These are phyloP conservation scores for Lasiodiplodia citricola DNA, from an alignment of 2,329 filamentous ascomycete genomes.

Conservation along the genomic window DNA sequence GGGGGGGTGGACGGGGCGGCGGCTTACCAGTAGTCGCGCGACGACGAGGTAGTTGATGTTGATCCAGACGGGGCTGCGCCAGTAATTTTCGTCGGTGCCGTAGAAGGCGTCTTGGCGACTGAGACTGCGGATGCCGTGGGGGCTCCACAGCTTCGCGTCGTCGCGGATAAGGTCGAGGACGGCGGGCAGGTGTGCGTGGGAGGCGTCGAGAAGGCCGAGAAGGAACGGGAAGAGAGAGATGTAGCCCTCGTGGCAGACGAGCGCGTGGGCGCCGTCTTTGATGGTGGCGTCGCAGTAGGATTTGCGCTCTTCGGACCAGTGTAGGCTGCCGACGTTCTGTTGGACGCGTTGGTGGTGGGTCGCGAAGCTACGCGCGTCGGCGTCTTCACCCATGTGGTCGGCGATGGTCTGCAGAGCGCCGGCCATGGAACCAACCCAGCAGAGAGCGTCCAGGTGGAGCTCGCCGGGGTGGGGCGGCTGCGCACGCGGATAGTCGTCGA, in stretches of 20 bases:
- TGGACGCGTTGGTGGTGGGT: slow-evolving; percentile 77
- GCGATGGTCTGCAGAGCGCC: slow-evolving; percentile 83
- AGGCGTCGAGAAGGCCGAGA: slow-evolving; percentile 72
- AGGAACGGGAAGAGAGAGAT: slow-evolving; percentile 93
- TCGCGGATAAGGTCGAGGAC: slow-evolving; percentile 79
- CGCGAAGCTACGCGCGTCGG: slow-evolving; percentile 76
- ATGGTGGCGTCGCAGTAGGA: slow-evolving; percentile 95
- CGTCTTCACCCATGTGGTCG: slow-evolving; percentile 71
- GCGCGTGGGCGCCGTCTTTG: slow-evolving; percentile 88
- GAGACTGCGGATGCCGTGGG: slow-evolving; percentile 83
- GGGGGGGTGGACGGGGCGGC: background rate
- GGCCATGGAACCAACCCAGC: slow-evolving; percentile 96
- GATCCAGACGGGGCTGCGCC: slow-evolving; percentile 91
- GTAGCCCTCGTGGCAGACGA: slow-evolving; percentile 97
- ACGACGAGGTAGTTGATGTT: slow-evolving; percentile 91
- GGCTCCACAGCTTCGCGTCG: slow-evolving; percentile 84
- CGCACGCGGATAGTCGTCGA: slow-evolving; percentile 94
- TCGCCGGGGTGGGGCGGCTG: slow-evolving; percentile 95
- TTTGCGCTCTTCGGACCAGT: slow-evolving; percentile 82
- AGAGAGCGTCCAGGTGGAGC: slow-evolving; percentile 91
- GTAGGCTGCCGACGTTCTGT: slow-evolving; percentile 86
- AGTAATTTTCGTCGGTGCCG: slow-evolving; percentile 94
- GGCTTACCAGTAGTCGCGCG: slow-evolving; percentile 70
- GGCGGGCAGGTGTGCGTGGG: slow-evolving; percentile 75
- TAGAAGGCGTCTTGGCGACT: slow-evolving; percentile 84